Conservation (phyloP, 768 basidiomycete genomes). For the Boletellus emodensis region DNA sequence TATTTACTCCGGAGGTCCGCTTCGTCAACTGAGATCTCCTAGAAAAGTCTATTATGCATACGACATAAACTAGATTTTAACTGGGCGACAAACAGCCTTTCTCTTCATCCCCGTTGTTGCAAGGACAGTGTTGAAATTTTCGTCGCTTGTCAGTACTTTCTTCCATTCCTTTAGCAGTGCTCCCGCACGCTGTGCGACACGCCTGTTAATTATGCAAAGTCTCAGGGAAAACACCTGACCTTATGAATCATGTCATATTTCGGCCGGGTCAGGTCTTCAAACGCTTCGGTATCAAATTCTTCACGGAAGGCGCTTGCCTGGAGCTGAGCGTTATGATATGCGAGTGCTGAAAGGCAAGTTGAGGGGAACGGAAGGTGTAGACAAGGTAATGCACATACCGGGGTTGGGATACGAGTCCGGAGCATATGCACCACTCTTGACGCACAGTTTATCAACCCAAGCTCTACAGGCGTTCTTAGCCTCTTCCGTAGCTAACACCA, state of each 20-base stretch:
- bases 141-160: conserved; percentile 53
- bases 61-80: neutral
- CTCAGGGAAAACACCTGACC: conserved; percentile 37
- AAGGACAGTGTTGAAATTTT: conserved; percentile 53
- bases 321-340: conserved; percentile 85
- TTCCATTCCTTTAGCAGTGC: conserved; percentile 71
- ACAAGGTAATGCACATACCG: conserved; percentile 43
- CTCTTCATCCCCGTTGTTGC: conserved; percentile 57
- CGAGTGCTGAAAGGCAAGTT: conserved; percentile 42
- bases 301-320: conserved; percentile 92
- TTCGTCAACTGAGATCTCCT: conserved; percentile 67
- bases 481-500: conserved; percentile 56
- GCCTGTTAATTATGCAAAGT: neutral
- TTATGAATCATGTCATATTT: conserved; percentile 75
- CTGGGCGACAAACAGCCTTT: conserved; percentile 52
- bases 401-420: conserved; percentile 92
- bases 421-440: conserved; percentile 78
- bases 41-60: conserved; percentile 2
- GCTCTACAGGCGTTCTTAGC: conserved; percentile 62
- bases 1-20: conserved; percentile 69
- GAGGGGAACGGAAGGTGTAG: neutral
- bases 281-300: conserved; percentile 71
- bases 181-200: conserved; percentile 55
- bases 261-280: conserved; percentile 81
- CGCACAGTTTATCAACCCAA: conserved; percentile 74